Base-by-base conservation (phyloP, 129 eudicot species). In the Flaveria robusta region DNA sequence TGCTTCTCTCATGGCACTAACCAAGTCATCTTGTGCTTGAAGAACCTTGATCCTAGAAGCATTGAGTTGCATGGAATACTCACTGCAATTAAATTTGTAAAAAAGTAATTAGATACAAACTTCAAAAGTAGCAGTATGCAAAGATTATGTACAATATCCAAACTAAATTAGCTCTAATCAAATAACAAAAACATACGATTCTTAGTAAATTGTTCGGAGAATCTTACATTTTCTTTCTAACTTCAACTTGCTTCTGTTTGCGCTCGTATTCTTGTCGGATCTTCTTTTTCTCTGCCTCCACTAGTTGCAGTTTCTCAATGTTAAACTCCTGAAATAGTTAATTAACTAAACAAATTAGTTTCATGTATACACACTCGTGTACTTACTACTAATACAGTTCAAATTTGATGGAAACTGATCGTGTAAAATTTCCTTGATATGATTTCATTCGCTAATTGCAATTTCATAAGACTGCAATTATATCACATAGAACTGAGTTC, bases 1-100 rank as follows among this genome's bases (percentile, higher is more conserved):
- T 62, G 90, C 78, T 68, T 93, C 98, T 82, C 86, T 91, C 98
- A 93, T 90, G 76, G 97, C 80, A 76, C 55, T 84, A 56, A 93
- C 97, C 88, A 93, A 75, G 78, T 93, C 98, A 91, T 93, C 98
- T 88, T 91, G 98, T 63, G 97, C 97, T 86, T 93, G 98, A 87
- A 93, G 98, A 77, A 93, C 97, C 78, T 93, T 93, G 79, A 93
- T 79, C 41, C 98, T 75, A 84, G 98, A 88, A 67, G 98, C 97
- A 87, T 93, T 93, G 66, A 93, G 90, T 81, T 93, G 98, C 96
- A 88, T 93, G 42, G 97, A 93, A 73, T 93, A 93, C 83, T 93
- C 98, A 64, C 98, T 93, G 85, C 85, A 70, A 79, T 47, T 77
- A 54, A 24, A 11, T 39, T 37, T 9, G 24, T 37, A 16, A 39